These are phyloP conservation scores for Neurospora sp. DNA, from an alignment of 495 filamentous ascomycete genomes.

Conservation along the genomic window DNA sequence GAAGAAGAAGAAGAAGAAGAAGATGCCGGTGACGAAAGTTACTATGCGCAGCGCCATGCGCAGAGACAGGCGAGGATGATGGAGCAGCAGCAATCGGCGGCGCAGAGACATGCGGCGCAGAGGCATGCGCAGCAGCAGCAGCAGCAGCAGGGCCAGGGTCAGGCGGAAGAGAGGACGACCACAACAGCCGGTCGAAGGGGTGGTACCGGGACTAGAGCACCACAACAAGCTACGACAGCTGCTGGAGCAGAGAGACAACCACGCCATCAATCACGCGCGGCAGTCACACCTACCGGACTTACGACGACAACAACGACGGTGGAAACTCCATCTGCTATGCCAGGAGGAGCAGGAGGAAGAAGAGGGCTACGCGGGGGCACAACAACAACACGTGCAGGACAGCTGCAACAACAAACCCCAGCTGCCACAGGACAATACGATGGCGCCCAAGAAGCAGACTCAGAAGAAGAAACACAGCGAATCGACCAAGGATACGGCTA, in stretches of 20 bases:
- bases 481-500: neutral
- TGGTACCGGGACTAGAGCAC: neutral
- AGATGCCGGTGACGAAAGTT: slow-evolving; percentile 10
- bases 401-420: neutral
- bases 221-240: neutral
- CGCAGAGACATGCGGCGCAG: neutral
- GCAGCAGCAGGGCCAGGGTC: neutral
- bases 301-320: neutral
- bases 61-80: slow-evolving; percentile 2
- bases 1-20: slow-evolving; percentile 9
- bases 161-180: neutral
- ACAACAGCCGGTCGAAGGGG: neutral
- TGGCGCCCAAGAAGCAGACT: neutral
- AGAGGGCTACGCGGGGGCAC: neutral
- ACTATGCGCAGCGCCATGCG: slow-evolving; percentile 10
- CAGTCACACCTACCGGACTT: neutral
- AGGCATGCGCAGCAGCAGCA: neutral
- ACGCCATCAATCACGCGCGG: neutral
- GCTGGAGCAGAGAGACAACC: neutral
- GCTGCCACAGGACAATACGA: neutral
- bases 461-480: neutral
- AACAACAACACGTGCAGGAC: neutral
- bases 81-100: neutral
- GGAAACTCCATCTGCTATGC: neutral
- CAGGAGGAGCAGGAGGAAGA: neutral